Evolutionary conservation across 306 rosid genomes (phyloP).

Genomic region (Casuarina equisetifolia): DNA sequence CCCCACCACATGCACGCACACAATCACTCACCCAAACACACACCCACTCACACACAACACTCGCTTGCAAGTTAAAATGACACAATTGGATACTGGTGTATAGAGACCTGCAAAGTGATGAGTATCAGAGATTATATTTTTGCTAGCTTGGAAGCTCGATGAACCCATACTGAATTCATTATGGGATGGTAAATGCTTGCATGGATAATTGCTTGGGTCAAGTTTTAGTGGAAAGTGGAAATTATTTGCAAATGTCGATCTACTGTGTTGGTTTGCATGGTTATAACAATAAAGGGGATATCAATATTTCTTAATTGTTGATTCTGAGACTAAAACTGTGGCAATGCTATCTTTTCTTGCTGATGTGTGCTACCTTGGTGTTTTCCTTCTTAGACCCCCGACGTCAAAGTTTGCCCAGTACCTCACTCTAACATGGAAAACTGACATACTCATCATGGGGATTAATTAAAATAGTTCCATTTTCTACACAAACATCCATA

Average conservation of each 20-base stretch:
- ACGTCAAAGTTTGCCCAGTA: neutral
- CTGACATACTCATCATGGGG: neutral
- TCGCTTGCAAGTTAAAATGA: neutral
- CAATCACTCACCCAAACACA: too few relatives aligned
- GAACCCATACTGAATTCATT: neutral
- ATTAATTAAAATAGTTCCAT: neutral
- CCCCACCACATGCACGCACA: too few relatives aligned
- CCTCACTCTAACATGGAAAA: neutral
- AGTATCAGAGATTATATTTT: slow-evolving; percentile 1
- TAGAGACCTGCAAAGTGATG: neutral
- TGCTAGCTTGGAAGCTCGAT: neutral
- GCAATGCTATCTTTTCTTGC: neutral
- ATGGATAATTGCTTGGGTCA: neutral
- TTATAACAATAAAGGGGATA: neutral
- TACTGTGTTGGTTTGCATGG: neutral
- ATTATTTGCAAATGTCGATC: neutral
- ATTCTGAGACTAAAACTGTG: neutral
- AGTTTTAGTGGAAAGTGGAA: neutral
- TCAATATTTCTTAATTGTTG: neutral
- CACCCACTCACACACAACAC: too few relatives aligned
- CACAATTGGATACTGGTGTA: neutral
- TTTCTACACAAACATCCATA: too few relatives aligned
- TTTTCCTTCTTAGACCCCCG: neutral
- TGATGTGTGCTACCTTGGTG: neutral
- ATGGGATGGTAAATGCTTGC: neutral